Base-by-base conservation (phyloP, 768 basidiomycete species). In the Rhodotorula graminis region DNA sequence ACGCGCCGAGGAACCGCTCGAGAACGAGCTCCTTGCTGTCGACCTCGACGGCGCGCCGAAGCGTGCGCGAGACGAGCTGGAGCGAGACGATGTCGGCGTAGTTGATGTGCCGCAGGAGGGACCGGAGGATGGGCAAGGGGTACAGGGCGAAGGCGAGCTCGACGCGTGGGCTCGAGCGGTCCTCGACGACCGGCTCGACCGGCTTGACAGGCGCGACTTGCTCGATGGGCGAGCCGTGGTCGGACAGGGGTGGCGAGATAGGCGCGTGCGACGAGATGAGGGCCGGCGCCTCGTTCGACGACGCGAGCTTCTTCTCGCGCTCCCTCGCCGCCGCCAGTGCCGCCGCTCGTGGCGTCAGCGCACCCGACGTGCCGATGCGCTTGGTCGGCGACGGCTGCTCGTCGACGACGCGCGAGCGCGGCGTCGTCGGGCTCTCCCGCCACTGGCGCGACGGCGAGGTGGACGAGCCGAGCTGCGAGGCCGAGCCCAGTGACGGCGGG, bases 1-100 rank as follows among this genome's bases (percentile, higher is more conserved):
- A 60, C 16, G 53, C 23, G 33, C 72, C 69, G 57, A 77, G 69
- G 68, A 71, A 77, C 27, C 72, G 59, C 50, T 72, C 64, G 60
- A 77, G 74, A 29, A 76, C 63, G 27, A 71, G 29, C 33, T 77
- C 77, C 49, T 58, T 61, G 31, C 64, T 61, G 8, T 76, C 67
- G 47, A 29, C 40, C 21, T 70, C 70, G 49, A 74, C 14, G 10
- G 57, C 27, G 16, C 49, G 55, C 5, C 42, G 64, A 21, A 77
- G 21, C 19, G 70, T 46, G 46, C 40, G 50, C 19, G 71, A 68
- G 11, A 65, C 64, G 21, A 25, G 18, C 0, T 66, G 73, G 0
- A 77, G 71, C 7, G 66, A 33, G 29, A 67, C n/a, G 59, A 71
- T 18, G 23, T 75, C 71, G 37, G 53, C 37, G 37, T 53, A 69